phyloP scores from a whole-genome alignment of 495 filamentous ascomycete species.

The Aspergillus conjunctus region DNA sequence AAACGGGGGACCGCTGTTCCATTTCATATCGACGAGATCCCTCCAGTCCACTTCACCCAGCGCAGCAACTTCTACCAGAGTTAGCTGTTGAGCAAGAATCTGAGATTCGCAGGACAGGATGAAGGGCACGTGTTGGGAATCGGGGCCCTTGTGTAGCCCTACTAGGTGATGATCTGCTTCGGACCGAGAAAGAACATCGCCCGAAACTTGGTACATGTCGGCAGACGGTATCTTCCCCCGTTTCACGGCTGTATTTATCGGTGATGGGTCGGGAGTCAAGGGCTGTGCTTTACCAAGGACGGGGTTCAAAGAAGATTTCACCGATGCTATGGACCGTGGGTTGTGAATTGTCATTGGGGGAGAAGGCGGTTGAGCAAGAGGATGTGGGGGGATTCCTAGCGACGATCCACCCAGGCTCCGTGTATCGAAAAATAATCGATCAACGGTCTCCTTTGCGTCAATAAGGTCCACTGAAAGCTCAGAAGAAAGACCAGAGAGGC shows the following conservation, averaged over 20 bases:
- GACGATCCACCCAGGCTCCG: slow-evolving; percentile 44
- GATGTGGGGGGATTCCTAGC: slow-evolving; percentile 62
- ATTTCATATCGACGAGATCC: slow-evolving; percentile 92
- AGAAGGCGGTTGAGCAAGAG: slow-evolving; percentile 72
- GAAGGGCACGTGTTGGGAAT: slow-evolving; percentile 77
- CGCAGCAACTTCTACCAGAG: slow-evolving; percentile 93
- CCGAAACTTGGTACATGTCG: slow-evolving; percentile 40
- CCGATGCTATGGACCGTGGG: slow-evolving; percentile 49
- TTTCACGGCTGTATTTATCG: slow-evolving; percentile 31
- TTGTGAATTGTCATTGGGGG: slow-evolving; percentile 76
- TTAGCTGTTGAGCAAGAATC: slow-evolving; percentile 89
- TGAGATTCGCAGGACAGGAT: slow-evolving; percentile 89
- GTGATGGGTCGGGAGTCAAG: slow-evolving; percentile 55
- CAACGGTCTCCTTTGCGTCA: slow-evolving; percentile 48
- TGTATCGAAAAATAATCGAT: slow-evolving; percentile 36
- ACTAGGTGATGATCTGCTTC: slow-evolving; percentile 31
- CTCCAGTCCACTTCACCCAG: slow-evolving; percentile 97
- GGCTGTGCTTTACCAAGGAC: slow-evolving; percentile 47
- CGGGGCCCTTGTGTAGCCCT: slow-evolving; percentile 14
- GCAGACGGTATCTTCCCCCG: slow-evolving; percentile 23
- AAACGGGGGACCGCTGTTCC: slow-evolving; percentile 71
- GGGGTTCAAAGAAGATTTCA: slow-evolving; percentile 41
- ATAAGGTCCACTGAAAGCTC: slow-evolving; percentile 74
- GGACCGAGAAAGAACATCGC: slow-evolving; percentile 42
- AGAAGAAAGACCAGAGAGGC: slow-evolving; percentile 74